Percentiles rank a stretch among this genome's conserved stretches.
Conservation (phyloP, 164 flowering plant genomes). For the Platanus orientalis region DNA sequence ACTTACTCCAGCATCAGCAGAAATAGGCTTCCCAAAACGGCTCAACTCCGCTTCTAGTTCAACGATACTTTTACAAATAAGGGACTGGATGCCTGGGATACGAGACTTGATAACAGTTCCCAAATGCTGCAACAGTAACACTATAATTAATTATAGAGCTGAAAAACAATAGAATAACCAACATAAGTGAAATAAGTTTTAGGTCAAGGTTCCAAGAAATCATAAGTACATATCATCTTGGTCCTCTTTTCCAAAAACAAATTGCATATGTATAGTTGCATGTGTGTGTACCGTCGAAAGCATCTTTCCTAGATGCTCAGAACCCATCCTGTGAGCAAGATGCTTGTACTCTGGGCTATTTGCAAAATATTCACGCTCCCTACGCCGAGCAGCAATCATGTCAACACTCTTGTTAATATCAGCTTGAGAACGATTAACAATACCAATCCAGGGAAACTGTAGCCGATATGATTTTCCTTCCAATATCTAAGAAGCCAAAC, state of each 20-base stretch:
- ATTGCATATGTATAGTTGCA: not conserved
- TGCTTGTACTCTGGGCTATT: conserved; percentile 74
- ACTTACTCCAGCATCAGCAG: conserved; percentile 80
- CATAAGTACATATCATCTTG: not conserved
- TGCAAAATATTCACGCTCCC: conserved; percentile 72
- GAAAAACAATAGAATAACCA: not conserved
- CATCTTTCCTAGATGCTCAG: conserved; percentile 76
- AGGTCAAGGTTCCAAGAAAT: not conserved
- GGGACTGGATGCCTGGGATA: conserved; percentile 79
- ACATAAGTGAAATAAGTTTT: not conserved
- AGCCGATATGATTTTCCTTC: conserved; percentile 71
- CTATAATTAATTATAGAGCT: conserved; percentile 2
- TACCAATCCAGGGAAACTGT: conserved; percentile 84
- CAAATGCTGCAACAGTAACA: conserved; percentile 54
- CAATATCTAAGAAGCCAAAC: conserved; percentile 41
- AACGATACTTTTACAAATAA: conserved; percentile 56
- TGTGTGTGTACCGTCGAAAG: conserved; percentile 61
- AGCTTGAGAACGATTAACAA: conserved; percentile 84
- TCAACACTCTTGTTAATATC: conserved; percentile 83
- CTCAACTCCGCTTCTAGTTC: conserved; percentile 69
- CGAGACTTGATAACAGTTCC: conserved; percentile 75
- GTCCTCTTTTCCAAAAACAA: not conserved
- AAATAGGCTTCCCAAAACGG: conserved; percentile 77
- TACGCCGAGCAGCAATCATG: conserved; percentile 86
- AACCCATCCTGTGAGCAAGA: conserved; percentile 77